These are phyloP conservation scores for Quambalaria eucalypti DNA, from an alignment of 1,284 basidiomycete genomes.

Conservation along the genomic window DNA sequence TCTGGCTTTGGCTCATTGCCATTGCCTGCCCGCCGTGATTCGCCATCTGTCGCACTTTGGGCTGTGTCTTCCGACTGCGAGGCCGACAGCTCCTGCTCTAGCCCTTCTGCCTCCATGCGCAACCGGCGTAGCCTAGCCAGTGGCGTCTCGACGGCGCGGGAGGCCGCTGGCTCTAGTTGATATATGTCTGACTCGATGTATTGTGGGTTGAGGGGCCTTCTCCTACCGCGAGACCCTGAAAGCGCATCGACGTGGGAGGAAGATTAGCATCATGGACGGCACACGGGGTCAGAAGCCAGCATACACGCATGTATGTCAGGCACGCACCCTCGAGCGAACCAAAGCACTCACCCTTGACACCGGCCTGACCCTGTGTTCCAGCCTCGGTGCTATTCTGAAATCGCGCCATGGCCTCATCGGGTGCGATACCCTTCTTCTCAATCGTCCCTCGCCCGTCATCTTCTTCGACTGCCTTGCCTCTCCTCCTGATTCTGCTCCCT, in stretches of 20 bases:
- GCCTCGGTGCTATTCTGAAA: constrained; percentile 6
- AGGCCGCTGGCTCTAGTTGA: background rate
- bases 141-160: constrained; percentile 41
- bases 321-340: no score
- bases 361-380: background rate
- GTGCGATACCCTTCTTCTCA: background rate
- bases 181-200: constrained; percentile 11
- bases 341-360: no score
- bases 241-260: constrained; percentile 1
- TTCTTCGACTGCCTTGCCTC: background rate
- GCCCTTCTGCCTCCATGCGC: constrained; percentile 49
- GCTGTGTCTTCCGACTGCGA: no score
- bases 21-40: no score
- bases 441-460: constrained; percentile 1
- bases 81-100: constrained; percentile 50
- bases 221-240: background rate
- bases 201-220: background rate
- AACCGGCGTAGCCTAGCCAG: constrained; percentile 49
- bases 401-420: constrained; percentile 4
- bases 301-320: no score
- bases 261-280: background rate
- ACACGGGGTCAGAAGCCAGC: background rate
- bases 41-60: background rate
- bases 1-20: constrained; percentile 12
- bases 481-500: background rate